Base-by-base conservation (phyloP, 345 rosid genomes). In the Acer campestre region DNA sequence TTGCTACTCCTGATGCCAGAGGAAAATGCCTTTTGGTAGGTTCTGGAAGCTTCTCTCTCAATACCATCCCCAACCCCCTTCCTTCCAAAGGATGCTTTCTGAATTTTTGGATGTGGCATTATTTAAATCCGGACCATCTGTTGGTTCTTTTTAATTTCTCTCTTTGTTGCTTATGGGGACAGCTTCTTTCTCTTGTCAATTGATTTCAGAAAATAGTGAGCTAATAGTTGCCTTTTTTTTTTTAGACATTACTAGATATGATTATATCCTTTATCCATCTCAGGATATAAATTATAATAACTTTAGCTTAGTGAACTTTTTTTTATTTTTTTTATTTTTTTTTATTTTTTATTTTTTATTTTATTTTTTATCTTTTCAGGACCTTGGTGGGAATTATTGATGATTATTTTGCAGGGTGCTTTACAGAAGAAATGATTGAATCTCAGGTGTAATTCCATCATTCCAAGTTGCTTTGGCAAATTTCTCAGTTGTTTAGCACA, bases 1-100 rank as follows among this genome's bases (percentile, higher is more conserved):
- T 88, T 96, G 84, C 92, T 96, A 82, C 97, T 96, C 63, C 76
- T 96, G 88, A 96, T 96, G 98, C 98, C 99, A 7, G 99, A 96
- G 83, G 99, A 96, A 83, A 92, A 96, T 85, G 99, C 99, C 64
- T 96, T 96, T 86, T 96, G 99, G 99, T 96, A 93, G 70, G 88
- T 88, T 82, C 73, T 61, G 64, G 81, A 78, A 76, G 79, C 71
- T 74, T 74, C 56, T 73, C 65, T 49, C 42, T 25, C 73, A 25
- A 18, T 49, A 10, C 58, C 16, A 14, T 27, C 61, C 61, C 70
- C 27, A 75, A 67, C 49, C 73, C 74, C 72, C 25, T 44, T 22
- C 70, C 44, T 62, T 55, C 25, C 46, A 62, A 77, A 42, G n/a
- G 56, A 75, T 56, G 42, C n/a, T 22, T 29, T 66, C 40, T 51